Conservation (phyloP, 2,329 filamentous ascomycete genomes). For the Colletotrichum lindemuthianum region DNA sequence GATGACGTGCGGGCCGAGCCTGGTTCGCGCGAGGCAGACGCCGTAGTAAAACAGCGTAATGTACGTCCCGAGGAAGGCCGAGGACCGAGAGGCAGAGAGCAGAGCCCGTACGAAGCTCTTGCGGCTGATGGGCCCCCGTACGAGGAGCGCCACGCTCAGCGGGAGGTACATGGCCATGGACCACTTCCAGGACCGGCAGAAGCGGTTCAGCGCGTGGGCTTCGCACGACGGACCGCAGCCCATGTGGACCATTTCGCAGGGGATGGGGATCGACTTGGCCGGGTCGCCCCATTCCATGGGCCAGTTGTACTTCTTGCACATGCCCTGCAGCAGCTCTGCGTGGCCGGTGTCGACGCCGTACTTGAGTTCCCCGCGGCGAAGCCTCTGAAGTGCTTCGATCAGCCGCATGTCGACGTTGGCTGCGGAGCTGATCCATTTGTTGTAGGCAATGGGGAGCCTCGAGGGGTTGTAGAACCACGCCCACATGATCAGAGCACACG, state of each 20-base stretch:
- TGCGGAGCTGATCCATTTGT: constrained; percentile 82
- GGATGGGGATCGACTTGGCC: constrained; percentile 73
- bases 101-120: constrained; percentile 60
- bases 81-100: constrained; percentile 73
- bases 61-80: constrained; percentile 80
- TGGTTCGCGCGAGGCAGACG: constrained; percentile 80
- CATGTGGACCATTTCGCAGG: constrained; percentile 88
- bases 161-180: constrained; percentile 82
- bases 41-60: constrained; percentile 86
- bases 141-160: constrained; percentile 73
- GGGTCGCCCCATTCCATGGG: constrained; percentile 81
- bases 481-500: constrained; percentile 85
- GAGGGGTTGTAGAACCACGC: constrained; percentile 83
- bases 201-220: constrained; percentile 74
- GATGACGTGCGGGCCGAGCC: constrained; percentile 76
- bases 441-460: constrained; percentile 77
- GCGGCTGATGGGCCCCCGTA: constrained; percentile 57
- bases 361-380: constrained; percentile 68
- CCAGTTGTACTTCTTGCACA: constrained; percentile 77
- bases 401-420: constrained; percentile 80
- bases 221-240: constrained; percentile 79
- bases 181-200: constrained; percentile 76
- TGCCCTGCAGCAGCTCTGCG: constrained; percentile 71
- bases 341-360: constrained; percentile 82
- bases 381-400: constrained; percentile 77